Conservation (phyloP, 2,329 filamentous ascomycete genomes). For the Penicillium sp. region DNA sequence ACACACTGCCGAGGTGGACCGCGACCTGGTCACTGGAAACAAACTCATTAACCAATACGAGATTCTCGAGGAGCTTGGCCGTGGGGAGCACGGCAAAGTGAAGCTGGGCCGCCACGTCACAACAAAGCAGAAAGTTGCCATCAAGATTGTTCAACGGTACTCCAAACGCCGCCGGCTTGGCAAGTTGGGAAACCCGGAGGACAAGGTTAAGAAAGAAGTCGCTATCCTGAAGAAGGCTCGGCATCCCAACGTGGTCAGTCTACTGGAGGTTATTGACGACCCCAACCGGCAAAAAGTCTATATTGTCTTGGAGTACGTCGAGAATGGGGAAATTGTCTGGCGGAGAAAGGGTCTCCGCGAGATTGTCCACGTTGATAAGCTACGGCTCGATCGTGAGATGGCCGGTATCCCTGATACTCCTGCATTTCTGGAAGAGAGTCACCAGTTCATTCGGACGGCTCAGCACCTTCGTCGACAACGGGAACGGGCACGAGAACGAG, state of each 20-base stretch:
- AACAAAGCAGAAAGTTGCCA: slow-evolving; percentile 77
- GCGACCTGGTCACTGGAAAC: slow-evolving; percentile 81
- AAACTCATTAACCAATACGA: slow-evolving; percentile 98
- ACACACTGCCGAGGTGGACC: slow-evolving; percentile 85
- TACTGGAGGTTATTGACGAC: slow-evolving; percentile 96
- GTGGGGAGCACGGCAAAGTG: slow-evolving; percentile 95
- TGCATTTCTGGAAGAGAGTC: slow-evolving; percentile 45
- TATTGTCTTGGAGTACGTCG: slow-evolving; percentile 92
- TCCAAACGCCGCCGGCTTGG: slow-evolving; percentile 92
- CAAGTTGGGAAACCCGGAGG: slow-evolving; percentile 63
- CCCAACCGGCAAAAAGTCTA: slow-evolving; percentile 97
- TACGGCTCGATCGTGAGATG: slow-evolving; percentile 69
- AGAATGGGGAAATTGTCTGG: slow-evolving; percentile 92
- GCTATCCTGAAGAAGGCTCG: slow-evolving; percentile 98
- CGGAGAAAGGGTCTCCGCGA: slow-evolving; percentile 81
- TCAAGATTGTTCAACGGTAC: slow-evolving; percentile 97
- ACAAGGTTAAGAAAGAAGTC: slow-evolving; percentile 87
- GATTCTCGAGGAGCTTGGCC: slow-evolving; percentile 91
- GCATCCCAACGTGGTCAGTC: slow-evolving; percentile 92
- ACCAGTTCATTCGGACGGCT: slow-evolving; percentile 41
- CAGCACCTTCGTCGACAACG: slow-evolving; percentile 44
- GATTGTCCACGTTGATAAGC: slow-evolving; percentile 78
- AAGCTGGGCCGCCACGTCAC: slow-evolving; percentile 83
- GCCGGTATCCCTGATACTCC: slow-evolving; percentile 73
- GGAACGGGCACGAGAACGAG: slow-evolving; percentile 59